Base-by-base conservation (phyloP, 495 filamentous ascomycete genomes). In the Cladorrhinum samala region DNA sequence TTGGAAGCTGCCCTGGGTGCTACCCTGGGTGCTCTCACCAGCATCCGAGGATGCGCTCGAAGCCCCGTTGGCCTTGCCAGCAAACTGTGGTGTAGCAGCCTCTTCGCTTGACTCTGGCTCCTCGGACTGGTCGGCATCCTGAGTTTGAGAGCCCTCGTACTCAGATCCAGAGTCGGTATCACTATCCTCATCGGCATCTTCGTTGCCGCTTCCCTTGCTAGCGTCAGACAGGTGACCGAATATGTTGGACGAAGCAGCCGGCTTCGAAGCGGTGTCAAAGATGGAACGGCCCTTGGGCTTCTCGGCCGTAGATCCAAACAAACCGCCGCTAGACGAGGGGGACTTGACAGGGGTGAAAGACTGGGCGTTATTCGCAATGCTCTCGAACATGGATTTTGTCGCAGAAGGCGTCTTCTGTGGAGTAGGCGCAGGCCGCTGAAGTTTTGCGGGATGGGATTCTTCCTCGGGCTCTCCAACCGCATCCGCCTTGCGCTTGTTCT, bases 221-320 rank as follows among this genome's bases (percentile, higher is more conserved):
- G 69, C 71, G 33, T 77, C 79, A 1, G 82, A 83, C 33, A 85
- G 68, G 52, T 84, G 77, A 46, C 82, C 75, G 52, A 87, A 87
- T 20, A 85, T 83, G 54, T 85, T 86, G 36, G 57, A 38, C n/a
- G 56, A 9, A 17, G 61, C 47, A 21, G 60, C 46, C 36, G 58
- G 18, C 55, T 64, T 66, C 9, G 58, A 14, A 1, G 42, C 18
- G 42, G 55, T 20, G n/a, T 60, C 65, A 27, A 70, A 64, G 24
- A 70, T 44, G 25, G 54, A 50, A 17, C 39, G 11, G 4, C 59
- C 55, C 27, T 59, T 63, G 16, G 51, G 51, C 50, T 53, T 59
- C n/a, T 57, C 9, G 1, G 40, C 45, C 23, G n/a, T 20, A 17
- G 59, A 43, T 14, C 55, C 57, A 44, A 71, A 69, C 16, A 67